Evolutionary conservation across 177 flowering plant species (phyloP).

Genomic region (Vitis hybrid): DNA sequence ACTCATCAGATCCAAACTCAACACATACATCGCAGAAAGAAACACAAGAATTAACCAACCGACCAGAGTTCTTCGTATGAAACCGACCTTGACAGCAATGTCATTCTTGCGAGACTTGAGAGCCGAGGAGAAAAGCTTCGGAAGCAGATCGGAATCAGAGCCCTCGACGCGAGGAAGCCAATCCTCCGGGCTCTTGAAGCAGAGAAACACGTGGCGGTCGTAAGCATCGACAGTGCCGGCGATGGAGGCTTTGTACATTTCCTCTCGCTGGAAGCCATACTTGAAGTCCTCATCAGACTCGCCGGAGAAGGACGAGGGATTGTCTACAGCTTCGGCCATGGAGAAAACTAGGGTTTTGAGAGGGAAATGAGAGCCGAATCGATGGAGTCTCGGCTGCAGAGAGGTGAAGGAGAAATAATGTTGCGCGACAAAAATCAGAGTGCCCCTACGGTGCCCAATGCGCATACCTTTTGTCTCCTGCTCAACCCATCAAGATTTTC

Average conservation of each 20-base stretch:
- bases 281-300: conserved; percentile 40
- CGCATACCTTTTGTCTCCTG: conserved; percentile 1
- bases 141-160: conserved; percentile 56
- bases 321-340: conserved; percentile 26
- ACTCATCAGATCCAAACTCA: conserved; percentile 1
- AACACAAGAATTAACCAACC: background rate
- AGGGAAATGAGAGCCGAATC: background rate
- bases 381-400: background rate
- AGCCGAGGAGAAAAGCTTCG: conserved; percentile 52
- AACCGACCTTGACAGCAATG: conserved; percentile 55
- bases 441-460: conserved; percentile 18
- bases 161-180: conserved; percentile 76
- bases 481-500: too few relatives aligned
- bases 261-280: conserved; percentile 73
- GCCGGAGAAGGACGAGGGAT: conserved; percentile 8
- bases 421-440: conserved; percentile 1
- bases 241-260: conserved; percentile 61
- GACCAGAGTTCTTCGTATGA: background rate
- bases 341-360: background rate
- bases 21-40: conserved; percentile 2
- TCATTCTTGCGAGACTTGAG: conserved; percentile 59
- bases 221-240: conserved; percentile 62
- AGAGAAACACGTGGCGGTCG: conserved; percentile 88
- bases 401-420: background rate
- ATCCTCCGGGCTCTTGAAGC: conserved; percentile 54